Evolutionary conservation across 441 rosid genomes (phyloP), one percentile per base, ranked within the genome.

Genomic region (Jatropha podagrica): DNA sequence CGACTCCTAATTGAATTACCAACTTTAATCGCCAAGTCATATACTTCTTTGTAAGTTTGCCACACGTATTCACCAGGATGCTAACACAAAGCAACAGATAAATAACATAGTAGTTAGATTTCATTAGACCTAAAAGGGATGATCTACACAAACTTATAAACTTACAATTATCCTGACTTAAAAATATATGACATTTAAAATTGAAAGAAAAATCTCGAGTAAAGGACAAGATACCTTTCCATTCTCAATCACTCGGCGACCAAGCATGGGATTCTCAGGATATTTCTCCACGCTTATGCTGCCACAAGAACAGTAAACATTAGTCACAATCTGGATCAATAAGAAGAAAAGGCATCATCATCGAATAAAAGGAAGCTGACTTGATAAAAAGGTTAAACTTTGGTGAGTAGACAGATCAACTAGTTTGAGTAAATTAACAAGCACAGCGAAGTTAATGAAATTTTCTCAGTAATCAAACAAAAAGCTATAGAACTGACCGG

Each of bases 181-280:
- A 27, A 27, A 27, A 2, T 27, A 27, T 27, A 27, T 27, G 32
- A 27, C 2, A 27, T 56, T 51, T 9, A 4, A 58, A 11, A 42
- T 48, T 27, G 32, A 27, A 64, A 44, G 23, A 44, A 40, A 10
- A 52, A 68, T 6, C 3, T 7, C 13, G 10, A 40, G 48, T 18
- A 56, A 38, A 49, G 38, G 20, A 44, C 18, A 1, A 69, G 0
- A 51, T 12, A 42, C 99, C 93, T 87, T 86, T 20, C 94, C 98
- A 49, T 91, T 55, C 69, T 85, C 89, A 73, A 88, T 84, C 88
- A 92, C 85, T 13, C 99, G 92, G 61, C 5, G 80, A 75, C 98
- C 99, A 59, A 96, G 92, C 99, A 96, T 96, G 5, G 18, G 88
- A 73, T 88, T 90, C 64, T 90, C 71, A 13, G 99, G 98, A 86